These are phyloP conservation scores for Cutaneotrichosporon dermatis DNA, from an alignment of 1,284 basidiomycete species.

Conservation along the genomic window DNA sequence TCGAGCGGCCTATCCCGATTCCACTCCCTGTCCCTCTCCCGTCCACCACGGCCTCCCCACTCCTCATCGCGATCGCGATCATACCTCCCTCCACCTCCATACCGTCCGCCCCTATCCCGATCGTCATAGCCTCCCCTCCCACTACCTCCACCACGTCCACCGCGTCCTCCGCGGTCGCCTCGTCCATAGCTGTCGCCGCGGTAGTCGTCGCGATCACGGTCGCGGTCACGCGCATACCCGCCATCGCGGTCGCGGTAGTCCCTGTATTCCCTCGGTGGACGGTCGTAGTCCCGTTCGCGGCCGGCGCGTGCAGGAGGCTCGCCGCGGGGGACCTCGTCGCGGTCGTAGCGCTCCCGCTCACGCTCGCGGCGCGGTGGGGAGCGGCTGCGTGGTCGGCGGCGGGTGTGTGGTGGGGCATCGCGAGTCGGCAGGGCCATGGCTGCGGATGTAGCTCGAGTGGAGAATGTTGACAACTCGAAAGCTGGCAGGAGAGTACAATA, in stretches of 20 bases:
- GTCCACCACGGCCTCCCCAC: no score
- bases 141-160: not conserved
- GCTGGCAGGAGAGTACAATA: no score
- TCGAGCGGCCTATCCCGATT: conserved; percentile 35
- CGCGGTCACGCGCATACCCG: conserved; percentile 23
- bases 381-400: no score
- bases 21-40: conserved; percentile 12
- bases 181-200: conserved; percentile 29
- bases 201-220: conserved; percentile 47
- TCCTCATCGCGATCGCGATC: not conserved
- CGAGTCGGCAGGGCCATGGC: no score
- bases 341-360: no score
- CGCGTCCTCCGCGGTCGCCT: not conserved
- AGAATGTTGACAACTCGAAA: no score
- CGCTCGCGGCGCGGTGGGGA: no score
- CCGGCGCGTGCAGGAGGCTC: not conserved
- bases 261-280: not conserved
- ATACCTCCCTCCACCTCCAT: not conserved
- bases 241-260: conserved; percentile 11
- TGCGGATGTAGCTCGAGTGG: no score
- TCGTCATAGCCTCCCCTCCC: not conserved
- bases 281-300: not conserved
- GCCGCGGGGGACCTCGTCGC: no score
- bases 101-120: not conserved
- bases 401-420: no score